phyloP scores from a whole-genome alignment of 208 protist species.

The Trypanosoma caninum region DNA sequence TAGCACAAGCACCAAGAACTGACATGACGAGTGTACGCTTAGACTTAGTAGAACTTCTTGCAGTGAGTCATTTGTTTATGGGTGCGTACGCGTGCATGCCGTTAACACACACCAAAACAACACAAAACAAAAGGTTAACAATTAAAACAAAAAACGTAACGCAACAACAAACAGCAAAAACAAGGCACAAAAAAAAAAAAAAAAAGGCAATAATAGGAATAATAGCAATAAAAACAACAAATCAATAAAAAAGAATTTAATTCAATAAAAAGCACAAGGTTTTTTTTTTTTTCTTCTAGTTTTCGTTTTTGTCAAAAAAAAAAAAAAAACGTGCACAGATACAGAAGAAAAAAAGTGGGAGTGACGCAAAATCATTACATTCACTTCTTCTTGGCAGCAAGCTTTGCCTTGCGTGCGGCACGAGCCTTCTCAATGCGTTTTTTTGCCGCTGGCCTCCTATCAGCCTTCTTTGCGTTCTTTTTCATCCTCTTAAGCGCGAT shows the following conservation, averaged over 20 bases:
- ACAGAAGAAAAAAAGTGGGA: neutral
- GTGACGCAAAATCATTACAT: neutral
- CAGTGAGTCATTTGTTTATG: no score
- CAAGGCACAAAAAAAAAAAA: slow-evolving; percentile 6
- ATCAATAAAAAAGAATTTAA: neutral
- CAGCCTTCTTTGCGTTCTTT: slow-evolving; percentile 84
- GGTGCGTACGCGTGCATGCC: no score
- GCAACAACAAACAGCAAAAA: neutral
- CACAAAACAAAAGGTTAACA: neutral
- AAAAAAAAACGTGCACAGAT: neutral
- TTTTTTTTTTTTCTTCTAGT: no score
- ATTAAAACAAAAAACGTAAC: neutral
- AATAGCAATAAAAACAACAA: neutral
- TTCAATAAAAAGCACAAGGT: no score
- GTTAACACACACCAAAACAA: no score
- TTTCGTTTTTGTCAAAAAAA: no score
- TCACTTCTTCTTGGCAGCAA: slow-evolving; percentile 27
- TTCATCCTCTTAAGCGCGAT: slow-evolving; percentile 80
- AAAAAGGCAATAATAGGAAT: slow-evolving; percentile 4
- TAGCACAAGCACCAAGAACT: slow-evolving; percentile 3
- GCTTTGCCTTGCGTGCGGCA: slow-evolving; percentile 55
- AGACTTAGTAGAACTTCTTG: no score
- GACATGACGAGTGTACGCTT: slow-evolving; percentile 17
- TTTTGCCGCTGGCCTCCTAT: slow-evolving; percentile 67
- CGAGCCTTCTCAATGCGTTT: slow-evolving; percentile 89